A percentile compares a stretch with the other conserved stretches of the same genome.
Evolutionary conservation across 306 rosid genomes (phyloP).

Genomic region (Abrus pulchellus): DNA sequence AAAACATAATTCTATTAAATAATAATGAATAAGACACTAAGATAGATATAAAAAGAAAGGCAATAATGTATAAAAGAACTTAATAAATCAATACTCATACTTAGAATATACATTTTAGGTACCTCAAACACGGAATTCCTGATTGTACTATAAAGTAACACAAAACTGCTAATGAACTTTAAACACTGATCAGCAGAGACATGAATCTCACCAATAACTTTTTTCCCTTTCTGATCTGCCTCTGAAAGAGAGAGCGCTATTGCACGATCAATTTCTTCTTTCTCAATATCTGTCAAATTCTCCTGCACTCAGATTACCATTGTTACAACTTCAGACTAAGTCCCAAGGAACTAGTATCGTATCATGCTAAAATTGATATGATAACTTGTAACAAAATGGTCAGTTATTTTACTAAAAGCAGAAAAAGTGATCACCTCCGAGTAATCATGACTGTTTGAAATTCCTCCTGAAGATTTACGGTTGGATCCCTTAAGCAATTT

Average conservation of each 20-base stretch:
- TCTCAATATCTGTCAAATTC: constrained; percentile 64
- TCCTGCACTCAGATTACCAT: constrained; percentile 70
- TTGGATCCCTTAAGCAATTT: constrained; percentile 85
- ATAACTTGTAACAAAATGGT: constrained; percentile 9
- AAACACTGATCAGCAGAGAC: constrained; percentile 7
- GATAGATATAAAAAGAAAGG: not conserved
- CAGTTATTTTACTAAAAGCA: constrained; percentile 28
- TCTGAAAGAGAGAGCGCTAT: constrained; percentile 87
- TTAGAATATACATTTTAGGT: constrained; percentile 32
- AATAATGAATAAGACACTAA: constrained; percentile 14
- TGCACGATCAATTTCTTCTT: constrained; percentile 77
- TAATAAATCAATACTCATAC: constrained; percentile 25
- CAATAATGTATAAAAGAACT: not conserved
- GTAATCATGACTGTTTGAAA: constrained; percentile 58
- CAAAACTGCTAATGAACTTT: constrained; percentile 23
- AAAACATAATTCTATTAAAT: constrained; percentile 4
- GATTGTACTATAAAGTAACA: not conserved
- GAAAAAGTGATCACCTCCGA: constrained; percentile 69
- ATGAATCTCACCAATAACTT: constrained; percentile 69
- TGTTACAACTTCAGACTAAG: constrained; percentile 47
- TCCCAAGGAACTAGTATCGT: constrained; percentile 33
- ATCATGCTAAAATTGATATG: constrained; percentile 30
- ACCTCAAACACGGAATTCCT: constrained; percentile 6
- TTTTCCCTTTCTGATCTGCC: constrained; percentile 77
- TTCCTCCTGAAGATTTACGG: constrained; percentile 63